Base-by-base conservation (phyloP, 225 moss, liverwort and hornwort genomes). In the Asterella californica region DNA sequence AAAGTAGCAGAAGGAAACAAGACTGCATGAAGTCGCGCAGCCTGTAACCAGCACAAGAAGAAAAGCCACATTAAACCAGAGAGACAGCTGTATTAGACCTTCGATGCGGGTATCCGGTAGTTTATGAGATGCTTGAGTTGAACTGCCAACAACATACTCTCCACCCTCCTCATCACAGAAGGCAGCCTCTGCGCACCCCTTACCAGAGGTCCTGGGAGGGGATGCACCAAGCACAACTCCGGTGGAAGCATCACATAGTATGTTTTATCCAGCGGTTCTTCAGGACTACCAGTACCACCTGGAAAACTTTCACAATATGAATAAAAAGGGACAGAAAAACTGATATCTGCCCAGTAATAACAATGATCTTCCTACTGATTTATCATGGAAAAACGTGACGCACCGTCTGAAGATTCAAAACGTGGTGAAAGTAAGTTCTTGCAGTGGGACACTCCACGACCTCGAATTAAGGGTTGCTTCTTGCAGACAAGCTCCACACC, bases 201-300 rank as follows among this genome's bases (percentile, higher is more conserved):
- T 60, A 95, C 93, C 75, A 99, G 87, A 53, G 97, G 92, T 33
- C 97, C 97, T 75, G 97, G 95, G 76, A 99, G 92, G 68, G 97
- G 95, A 88, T 99, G 97, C 66, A 99, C 91, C 81, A 99, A 88
- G 88, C 97, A 99, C 83, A 99, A 88, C 82, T 99, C 97, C 22
- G 97, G 97, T 45, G 97, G 97, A 70, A 99, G 83, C 97, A 99
- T 99, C 83, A 99, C 97, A 59, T 95, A 99, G 75, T 99, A 99
- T 21, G 97, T 99, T 82, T 95, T 99, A 83, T 99, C 97, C 81
- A 93, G 76, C 60, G 92, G 86, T 81, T 99, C 97, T 77, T 89
- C 93, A 8, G 92, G 82, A 83, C 79, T 86, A 47, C 80, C 88
- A 27, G 84, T 75, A 76, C 86, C 86, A 85, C 97, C 97, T 99